Conservation (phyloP, 2,329 filamentous ascomycete species). For the Acrocalymma vagum region DNA sequence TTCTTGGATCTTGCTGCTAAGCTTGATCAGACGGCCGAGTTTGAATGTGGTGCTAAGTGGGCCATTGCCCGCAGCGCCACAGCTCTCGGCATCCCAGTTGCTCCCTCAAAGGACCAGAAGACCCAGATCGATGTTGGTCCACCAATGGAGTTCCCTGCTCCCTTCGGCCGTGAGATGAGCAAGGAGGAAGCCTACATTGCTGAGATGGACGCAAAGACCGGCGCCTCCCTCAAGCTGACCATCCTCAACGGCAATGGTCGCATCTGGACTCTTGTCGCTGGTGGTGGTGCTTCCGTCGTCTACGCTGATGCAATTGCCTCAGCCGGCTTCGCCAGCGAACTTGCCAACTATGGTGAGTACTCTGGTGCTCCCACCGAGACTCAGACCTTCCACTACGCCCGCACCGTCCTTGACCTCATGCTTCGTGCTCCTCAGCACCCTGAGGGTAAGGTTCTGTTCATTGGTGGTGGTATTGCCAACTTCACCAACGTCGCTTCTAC, state of each 20-base stretch:
- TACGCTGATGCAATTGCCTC: constrained; percentile 99
- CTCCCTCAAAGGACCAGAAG: constrained; percentile 70
- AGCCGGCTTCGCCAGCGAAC: constrained; percentile 90
- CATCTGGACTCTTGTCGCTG: constrained; percentile 97
- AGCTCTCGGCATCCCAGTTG: constrained; percentile 81
- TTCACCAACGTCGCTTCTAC: constrained; percentile 99
- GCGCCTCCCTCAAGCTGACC: constrained; percentile 97
- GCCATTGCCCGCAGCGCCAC: constrained; percentile 91
- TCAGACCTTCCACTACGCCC: constrained; percentile 98
- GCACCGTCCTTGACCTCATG: constrained; percentile 96
- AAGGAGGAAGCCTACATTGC: constrained; percentile 99
- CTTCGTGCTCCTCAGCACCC: constrained; percentile 84
- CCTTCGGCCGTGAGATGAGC: constrained; percentile 96
- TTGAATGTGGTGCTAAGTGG: constrained; percentile 99
- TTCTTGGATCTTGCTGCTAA: constrained; percentile 99
- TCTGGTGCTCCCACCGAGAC: constrained; percentile 98
- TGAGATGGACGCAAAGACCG: constrained; percentile 98
- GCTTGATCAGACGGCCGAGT: constrained; percentile 98
- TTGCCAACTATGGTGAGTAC: constrained; percentile 99
- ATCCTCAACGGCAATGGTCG: constrained; percentile 91
- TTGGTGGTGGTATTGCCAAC: constrained; percentile 99
- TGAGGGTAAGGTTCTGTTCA: constrained; percentile 98
- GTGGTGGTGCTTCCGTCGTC: constrained; percentile 99
- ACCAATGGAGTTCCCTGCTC: constrained; percentile 98
- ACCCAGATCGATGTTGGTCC: constrained; percentile 95